Conservation (phyloP, 768 basidiomycete species). For the Boletus eberwhitei region DNA sequence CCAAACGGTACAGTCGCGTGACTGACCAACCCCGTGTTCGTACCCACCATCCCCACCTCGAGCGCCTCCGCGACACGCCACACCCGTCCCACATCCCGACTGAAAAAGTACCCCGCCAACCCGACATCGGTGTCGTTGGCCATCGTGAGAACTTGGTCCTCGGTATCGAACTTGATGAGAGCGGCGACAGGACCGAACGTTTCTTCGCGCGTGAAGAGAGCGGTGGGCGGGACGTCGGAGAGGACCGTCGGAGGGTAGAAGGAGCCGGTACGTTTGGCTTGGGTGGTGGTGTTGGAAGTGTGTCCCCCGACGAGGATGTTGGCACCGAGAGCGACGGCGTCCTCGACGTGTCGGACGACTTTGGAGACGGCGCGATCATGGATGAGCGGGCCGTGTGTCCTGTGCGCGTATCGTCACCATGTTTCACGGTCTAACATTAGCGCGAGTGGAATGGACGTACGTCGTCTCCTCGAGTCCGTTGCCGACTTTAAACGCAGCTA, state of each 20-base stretch:
- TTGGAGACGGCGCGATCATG: slow-evolving; percentile 84
- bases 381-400: slow-evolving; percentile 94
- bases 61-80: slow-evolving; percentile 94
- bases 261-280: slow-evolving; percentile 33
- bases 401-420: slow-evolving; percentile 23
- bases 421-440: background rate
- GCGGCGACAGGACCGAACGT: slow-evolving; percentile 94
- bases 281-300: slow-evolving; percentile 39
- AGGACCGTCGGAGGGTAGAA: slow-evolving; percentile 91
- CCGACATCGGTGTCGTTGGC: slow-evolving; percentile 86
- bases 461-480: slow-evolving; percentile 76
- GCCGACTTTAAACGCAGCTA: slow-evolving; percentile 83
- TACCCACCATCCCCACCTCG: slow-evolving; percentile 91
- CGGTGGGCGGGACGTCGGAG: slow-evolving; percentile 69
- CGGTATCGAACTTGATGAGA: slow-evolving; percentile 85
- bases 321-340: slow-evolving; percentile 83
- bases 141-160: slow-evolving; percentile 84
- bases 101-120: slow-evolving; percentile 93
- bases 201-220: slow-evolving; percentile 75
- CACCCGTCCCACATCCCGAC: slow-evolving; percentile 78
- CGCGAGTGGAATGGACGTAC: slow-evolving; percentile 42
- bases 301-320: slow-evolving; percentile 90
- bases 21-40: slow-evolving; percentile 77
- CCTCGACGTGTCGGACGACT: slow-evolving; percentile 80
- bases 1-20: slow-evolving; percentile 85